phyloP scores from a whole-genome alignment of 1,284 basidiomycete species.

The Athelia psychrophila region DNA sequence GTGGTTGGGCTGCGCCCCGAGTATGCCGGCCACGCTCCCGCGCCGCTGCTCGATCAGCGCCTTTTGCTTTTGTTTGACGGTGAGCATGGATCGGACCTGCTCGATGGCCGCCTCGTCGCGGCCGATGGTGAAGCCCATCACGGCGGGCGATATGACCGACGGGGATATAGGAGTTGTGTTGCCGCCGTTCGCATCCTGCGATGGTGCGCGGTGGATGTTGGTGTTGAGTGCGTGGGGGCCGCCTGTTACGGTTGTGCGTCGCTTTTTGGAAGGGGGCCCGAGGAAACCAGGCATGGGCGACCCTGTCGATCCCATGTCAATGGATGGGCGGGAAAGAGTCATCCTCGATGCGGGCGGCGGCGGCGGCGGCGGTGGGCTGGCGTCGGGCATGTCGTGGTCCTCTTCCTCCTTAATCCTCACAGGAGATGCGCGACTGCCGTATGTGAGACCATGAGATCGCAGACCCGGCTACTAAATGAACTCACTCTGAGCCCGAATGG shows the following conservation, averaged over 20 bases:
- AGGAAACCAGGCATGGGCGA: constrained; percentile 30
- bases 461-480: constrained; percentile 10
- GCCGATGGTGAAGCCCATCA: constrained; percentile 57
- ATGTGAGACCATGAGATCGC: constrained; percentile 5
- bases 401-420: constrained; percentile 61
- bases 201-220: constrained; percentile 40
- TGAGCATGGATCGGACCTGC: constrained; percentile 59
- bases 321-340: neutral
- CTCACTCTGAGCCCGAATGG: constrained; percentile 36
- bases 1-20: constrained; percentile 9
- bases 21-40: constrained; percentile 46
- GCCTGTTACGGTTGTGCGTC: constrained; percentile 67
- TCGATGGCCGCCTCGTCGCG: constrained; percentile 59
- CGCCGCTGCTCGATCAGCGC: constrained; percentile 65
- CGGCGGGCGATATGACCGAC: constrained; percentile 63
- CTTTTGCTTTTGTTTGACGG: constrained; percentile 68
- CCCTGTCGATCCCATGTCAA: constrained; percentile 2
- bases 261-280: constrained; percentile 62
- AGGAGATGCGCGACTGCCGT: constrained; percentile 42
- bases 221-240: constrained; percentile 52
- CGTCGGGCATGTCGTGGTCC: constrained; percentile 46
- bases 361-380: constrained; percentile 27
- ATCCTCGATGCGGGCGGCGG: neutral
- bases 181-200: constrained; percentile 28
- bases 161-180: constrained; percentile 61